phyloP scores from a whole-genome alignment of 2,329 filamentous ascomycete species.

The Trichoderma sp. region DNA sequence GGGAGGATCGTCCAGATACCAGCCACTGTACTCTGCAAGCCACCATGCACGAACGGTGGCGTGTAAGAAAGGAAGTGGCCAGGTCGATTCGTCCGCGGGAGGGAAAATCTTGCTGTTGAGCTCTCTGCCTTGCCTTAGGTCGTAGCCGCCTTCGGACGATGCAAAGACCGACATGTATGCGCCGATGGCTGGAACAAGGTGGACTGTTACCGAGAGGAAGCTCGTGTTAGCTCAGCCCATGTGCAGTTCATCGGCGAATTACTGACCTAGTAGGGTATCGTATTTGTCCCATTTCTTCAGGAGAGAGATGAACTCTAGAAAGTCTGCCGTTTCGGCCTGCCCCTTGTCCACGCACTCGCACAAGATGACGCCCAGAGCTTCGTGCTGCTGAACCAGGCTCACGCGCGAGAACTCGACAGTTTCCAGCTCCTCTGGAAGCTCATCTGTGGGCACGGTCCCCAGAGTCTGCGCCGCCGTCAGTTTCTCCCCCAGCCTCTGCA shows the following conservation, averaged over 20 bases:
- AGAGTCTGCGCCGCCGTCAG: constrained; percentile 74
- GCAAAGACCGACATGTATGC: constrained; percentile 77
- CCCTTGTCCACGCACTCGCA: constrained; percentile 76
- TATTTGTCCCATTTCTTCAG: constrained; percentile 75
- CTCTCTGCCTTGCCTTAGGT: constrained; percentile 68
- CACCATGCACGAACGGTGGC: constrained; percentile 81
- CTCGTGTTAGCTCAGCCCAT: constrained; percentile 15
- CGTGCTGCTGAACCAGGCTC: constrained; percentile 86
- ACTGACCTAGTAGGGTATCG: constrained; percentile 61
- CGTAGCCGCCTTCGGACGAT: constrained; percentile 70
- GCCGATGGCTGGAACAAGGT: constrained; percentile 79
- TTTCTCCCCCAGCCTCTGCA: constrained; percentile 75
- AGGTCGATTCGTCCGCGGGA: constrained; percentile 66
- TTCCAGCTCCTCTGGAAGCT: constrained; percentile 67
- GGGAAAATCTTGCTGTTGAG: constrained; percentile 70
- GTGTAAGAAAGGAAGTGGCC: constrained; percentile 74
- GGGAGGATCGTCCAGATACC: constrained; percentile 75
- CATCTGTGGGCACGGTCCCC: constrained; percentile 59
- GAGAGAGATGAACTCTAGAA: constrained; percentile 68
- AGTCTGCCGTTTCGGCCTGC: constrained; percentile 71
- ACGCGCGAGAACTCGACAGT: constrained; percentile 77
- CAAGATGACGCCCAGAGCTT: constrained; percentile 79
- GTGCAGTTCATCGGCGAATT: neutral
- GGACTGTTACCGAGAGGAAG: constrained; percentile 52
- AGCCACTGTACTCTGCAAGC: constrained; percentile 90